These are phyloP conservation scores for Dendrobium huoshanense DNA, from an alignment of 106 monocot species.

Conservation along the genomic window DNA sequence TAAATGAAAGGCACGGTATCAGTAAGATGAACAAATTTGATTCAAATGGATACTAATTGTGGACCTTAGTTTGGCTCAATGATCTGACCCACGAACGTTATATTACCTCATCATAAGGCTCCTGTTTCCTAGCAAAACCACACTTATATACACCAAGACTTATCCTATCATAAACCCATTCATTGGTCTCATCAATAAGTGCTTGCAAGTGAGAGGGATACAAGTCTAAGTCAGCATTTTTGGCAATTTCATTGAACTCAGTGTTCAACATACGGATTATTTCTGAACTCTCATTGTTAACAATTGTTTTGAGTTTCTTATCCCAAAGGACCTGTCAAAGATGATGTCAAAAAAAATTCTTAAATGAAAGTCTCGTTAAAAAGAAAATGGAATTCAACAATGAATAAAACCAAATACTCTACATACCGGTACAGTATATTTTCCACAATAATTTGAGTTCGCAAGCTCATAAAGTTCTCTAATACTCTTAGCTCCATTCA, in stretches of 20 bases:
- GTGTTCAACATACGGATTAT: slow-evolving; percentile 83
- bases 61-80: too few relatives aligned
- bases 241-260: slow-evolving; percentile 68
- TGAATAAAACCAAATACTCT: neutral
- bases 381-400: neutral
- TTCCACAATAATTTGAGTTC: slow-evolving; percentile 74
- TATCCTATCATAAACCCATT: slow-evolving; percentile 74
- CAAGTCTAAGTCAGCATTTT: slow-evolving; percentile 57
- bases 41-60: neutral
- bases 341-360: neutral
- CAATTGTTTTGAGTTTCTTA: slow-evolving; percentile 75
- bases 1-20: slow-evolving; percentile 8
- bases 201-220: slow-evolving; percentile 52
- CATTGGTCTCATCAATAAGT: slow-evolving; percentile 61
- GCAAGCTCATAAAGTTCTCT: slow-evolving; percentile 86
- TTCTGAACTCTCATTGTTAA: slow-evolving; percentile 79
- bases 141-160: slow-evolving; percentile 87
- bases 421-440: slow-evolving; percentile 92
- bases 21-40: slow-evolving; percentile 2
- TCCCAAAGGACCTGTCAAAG: slow-evolving; percentile 77
- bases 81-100: neutral
- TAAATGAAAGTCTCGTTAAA: too few relatives aligned
- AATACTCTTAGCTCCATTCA: slow-evolving; percentile 72
- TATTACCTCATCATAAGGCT: slow-evolving; percentile 73
- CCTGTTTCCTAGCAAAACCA: slow-evolving; percentile 85